Conservation (phyloP, 2,329 filamentous ascomycete species). For the Claviceps monticola region DNA sequence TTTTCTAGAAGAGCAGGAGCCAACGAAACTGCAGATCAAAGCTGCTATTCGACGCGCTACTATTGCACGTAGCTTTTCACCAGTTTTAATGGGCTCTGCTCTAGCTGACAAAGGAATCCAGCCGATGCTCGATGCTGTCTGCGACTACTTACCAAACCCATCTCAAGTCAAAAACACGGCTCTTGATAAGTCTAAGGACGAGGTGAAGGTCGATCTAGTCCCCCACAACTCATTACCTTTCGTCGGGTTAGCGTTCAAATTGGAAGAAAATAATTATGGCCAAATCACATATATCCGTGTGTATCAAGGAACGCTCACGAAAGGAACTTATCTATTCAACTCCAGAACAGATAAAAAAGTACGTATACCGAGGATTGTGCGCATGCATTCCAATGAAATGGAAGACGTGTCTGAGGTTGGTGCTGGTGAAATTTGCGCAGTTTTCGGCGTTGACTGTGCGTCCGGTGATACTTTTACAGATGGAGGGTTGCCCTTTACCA, state of each 20-base stretch:
- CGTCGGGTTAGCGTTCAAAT: slow-evolving; percentile 92
- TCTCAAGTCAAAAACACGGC: slow-evolving; percentile 79
- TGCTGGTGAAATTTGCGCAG: slow-evolving; percentile 94
- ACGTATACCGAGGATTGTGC: slow-evolving; percentile 90
- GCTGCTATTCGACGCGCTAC: slow-evolving; percentile 83
- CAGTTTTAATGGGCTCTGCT: slow-evolving; percentile 92
- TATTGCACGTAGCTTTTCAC: slow-evolving; percentile 78
- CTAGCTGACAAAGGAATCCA: slow-evolving; percentile 90
- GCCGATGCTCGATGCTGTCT: slow-evolving; percentile 91
- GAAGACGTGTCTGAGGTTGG: slow-evolving; percentile 88
- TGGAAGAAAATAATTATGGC: slow-evolving; percentile 97
- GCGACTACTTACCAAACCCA: slow-evolving; percentile 90
- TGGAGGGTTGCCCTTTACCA: slow-evolving; percentile 78
- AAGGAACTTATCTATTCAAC: slow-evolving; percentile 86
- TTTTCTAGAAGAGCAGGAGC: slow-evolving; percentile 76
- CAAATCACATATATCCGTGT: slow-evolving; percentile 97
- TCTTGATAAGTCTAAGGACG: slow-evolving; percentile 65
- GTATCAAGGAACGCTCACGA: slow-evolving; percentile 83
- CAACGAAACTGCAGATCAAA: slow-evolving; percentile 73
- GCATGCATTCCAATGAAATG: slow-evolving; percentile 99
- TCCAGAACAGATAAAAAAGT: slow-evolving; percentile 91
- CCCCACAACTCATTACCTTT: slow-evolving; percentile 91
- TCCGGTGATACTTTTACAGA: slow-evolving; percentile 98
- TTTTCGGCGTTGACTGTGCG: slow-evolving; percentile 95
- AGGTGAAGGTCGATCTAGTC: slow-evolving; percentile 72